These are phyloP conservation scores for Colletotrichum filicis DNA, from an alignment of 2,329 filamentous ascomycete genomes.

Conservation along the genomic window DNA sequence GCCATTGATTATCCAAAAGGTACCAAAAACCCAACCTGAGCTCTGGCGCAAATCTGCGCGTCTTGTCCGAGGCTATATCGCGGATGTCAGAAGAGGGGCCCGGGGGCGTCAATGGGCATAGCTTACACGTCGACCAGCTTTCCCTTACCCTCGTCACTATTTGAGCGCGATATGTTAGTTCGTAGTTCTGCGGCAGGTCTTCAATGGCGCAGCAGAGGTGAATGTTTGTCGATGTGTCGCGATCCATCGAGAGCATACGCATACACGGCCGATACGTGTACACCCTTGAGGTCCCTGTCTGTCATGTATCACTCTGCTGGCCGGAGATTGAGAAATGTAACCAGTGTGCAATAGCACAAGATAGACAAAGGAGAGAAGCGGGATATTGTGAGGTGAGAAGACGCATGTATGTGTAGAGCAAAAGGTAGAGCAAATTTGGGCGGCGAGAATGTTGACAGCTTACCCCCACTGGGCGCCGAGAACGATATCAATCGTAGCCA, in stretches of 20 bases:
- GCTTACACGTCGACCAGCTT: slow-evolving; percentile 49
- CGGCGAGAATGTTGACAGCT: slow-evolving; percentile 36
- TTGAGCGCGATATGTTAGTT: slow-evolving; percentile 23
- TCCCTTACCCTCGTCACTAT: slow-evolving; percentile 52
- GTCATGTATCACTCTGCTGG: slow-evolving; percentile 4
- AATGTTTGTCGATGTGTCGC: neutral
- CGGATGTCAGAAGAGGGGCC: slow-evolving; percentile 30
- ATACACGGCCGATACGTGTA: neutral
- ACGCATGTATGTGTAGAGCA: slow-evolving; percentile 21
- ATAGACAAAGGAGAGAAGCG: neutral
- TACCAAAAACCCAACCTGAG: slow-evolving; percentile 31
- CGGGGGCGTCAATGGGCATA: slow-evolving; percentile 31
- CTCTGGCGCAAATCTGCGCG: slow-evolving; percentile 37
- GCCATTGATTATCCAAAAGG: slow-evolving; percentile 32
- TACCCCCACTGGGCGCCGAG: slow-evolving; percentile 52
- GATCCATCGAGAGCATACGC: neutral
- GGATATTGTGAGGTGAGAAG: neutral
- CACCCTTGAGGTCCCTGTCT: neutral
- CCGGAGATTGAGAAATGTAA: neutral
- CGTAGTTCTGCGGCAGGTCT: neutral
- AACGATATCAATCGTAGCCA: slow-evolving; percentile 44
- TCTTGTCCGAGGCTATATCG: slow-evolving; percentile 38
- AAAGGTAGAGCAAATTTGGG: slow-evolving; percentile 30
- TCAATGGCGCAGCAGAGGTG: slow-evolving; percentile 10
- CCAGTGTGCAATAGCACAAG: neutral